These are phyloP conservation scores for Gynandropsis gynandra DNA, from an alignment of 345 rosid species.

Conservation along the genomic window DNA sequence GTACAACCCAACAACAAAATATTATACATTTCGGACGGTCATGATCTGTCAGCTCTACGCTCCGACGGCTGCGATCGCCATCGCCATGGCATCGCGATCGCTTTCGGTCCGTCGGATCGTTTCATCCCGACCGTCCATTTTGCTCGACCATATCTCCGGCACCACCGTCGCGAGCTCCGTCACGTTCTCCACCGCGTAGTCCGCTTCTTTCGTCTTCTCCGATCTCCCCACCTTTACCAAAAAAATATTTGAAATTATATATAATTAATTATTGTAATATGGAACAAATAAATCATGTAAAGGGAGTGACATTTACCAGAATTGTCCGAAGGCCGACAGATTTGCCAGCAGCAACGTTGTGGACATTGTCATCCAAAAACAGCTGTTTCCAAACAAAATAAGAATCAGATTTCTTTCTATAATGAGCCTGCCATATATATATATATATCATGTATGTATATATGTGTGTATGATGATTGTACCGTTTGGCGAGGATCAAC, in stretches of 20 bases:
- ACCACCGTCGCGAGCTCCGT: constrained; percentile 40
- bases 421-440: no score
- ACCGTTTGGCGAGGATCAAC: constrained; percentile 71
- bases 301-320: constrained; percentile 35
- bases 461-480: neutral
- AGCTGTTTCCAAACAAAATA: constrained; percentile 31
- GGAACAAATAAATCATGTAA: neutral
- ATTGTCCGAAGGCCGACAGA: constrained; percentile 60
- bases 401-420: neutral
- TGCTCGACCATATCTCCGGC: constrained; percentile 57
- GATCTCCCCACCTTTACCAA: constrained; percentile 57
- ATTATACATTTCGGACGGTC: constrained; percentile 23
- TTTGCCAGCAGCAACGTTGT: constrained; percentile 68
- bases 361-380: constrained; percentile 69
- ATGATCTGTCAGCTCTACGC: constrained; percentile 27
- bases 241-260: neutral
- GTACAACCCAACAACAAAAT: constrained; percentile 18
- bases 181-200: constrained; percentile 49
- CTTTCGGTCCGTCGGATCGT: constrained; percentile 37
- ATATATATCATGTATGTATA: neutral
- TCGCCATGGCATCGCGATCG: constrained; percentile 40
- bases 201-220: constrained; percentile 53
- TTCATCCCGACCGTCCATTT: constrained; percentile 27
- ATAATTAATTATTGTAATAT: neutral
- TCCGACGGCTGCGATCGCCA: constrained; percentile 41